Conservation (phyloP, 2,329 filamentous ascomycete species). For the Nannizzia gypsea region DNA sequence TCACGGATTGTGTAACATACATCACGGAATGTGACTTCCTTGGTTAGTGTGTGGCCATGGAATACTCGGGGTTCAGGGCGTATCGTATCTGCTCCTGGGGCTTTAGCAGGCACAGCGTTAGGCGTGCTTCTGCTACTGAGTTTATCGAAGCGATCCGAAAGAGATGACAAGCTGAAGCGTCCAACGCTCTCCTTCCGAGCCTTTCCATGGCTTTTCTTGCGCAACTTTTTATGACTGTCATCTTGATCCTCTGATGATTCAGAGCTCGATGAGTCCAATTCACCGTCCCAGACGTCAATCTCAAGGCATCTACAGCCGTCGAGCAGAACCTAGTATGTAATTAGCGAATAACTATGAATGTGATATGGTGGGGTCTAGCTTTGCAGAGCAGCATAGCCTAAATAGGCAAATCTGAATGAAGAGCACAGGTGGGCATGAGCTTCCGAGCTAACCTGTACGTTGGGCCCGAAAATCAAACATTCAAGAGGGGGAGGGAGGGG, state of each 20-base stretch:
- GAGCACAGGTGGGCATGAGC: background rate
- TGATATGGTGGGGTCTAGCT: background rate
- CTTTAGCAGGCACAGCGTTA: constrained; percentile 21
- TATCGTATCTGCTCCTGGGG: constrained; percentile 1
- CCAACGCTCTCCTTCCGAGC: constrained; percentile 14
- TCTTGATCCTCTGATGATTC: constrained; percentile 16
- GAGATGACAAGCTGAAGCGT: constrained; percentile 12
- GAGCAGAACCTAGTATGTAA: constrained; percentile 49
- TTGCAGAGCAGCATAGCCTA: background rate
- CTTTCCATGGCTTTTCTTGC: constrained; percentile 19
- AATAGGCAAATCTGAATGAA: background rate
- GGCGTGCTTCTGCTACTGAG: background rate
- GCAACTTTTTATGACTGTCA: constrained; percentile 16
- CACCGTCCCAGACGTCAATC: constrained; percentile 87
- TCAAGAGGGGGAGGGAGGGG: too few species aligned
- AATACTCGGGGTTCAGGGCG: constrained; percentile 63
- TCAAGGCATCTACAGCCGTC: constrained; percentile 81
- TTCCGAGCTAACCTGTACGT: background rate
- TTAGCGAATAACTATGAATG: constrained; percentile 5
- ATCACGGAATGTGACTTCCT: constrained; percentile 72
- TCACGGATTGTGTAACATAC: constrained; percentile 73
- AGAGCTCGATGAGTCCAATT: constrained; percentile 32
- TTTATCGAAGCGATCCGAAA: constrained; percentile 13
- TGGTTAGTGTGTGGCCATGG: constrained; percentile 77
- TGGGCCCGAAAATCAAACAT: background rate